Evolutionary conservation across 768 basidiomycete species (phyloP), one percentile per base, ranked within the genome.

Genomic region (Sporobolomyces pararoseus): DNA sequence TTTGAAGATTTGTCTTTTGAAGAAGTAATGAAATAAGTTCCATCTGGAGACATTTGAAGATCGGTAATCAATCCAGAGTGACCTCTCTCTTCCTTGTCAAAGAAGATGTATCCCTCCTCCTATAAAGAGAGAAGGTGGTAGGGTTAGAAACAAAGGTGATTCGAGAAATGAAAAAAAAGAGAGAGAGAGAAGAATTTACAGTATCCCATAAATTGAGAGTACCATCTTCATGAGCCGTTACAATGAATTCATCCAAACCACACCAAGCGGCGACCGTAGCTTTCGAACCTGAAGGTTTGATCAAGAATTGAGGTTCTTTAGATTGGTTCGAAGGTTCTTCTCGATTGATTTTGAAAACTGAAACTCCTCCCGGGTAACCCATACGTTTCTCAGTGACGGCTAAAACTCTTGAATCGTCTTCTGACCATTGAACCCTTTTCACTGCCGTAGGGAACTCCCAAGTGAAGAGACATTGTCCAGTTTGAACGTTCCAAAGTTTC

Each of bases 361-460:
- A 86, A 76, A 99, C 89, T 29, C 92, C 88, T 74, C 91, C 90
- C 76, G 90, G 89, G 80, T 86, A 81, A 1, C 95, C 96, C 89
- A 93, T 93, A 64, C 96, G 88, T 81, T 96, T 93, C 81, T 98
- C 96, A 2, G 96, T 98, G 76, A 97, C 90, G 78, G 90, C 92
- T 31, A 97, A 88, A 39, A 98, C 69, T 51, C 71, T 78, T 72
- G 63, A 84, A 77, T 89, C 90, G 75, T 90, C 87, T 65, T 89
- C 89, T 80, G 85, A 91, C 83, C 95, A 97, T 10, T 87, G 85
- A 29, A 98, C 95, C 52, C 95, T 84, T 84, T 97, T 98, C 75
- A 99, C 90, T 7, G 96, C 96, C 0, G 95, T 98, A 42, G 90
- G 90, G 84, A 96, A 97, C 80, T 98, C 95, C 96, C 96, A 99